A percentile compares a stretch with the other conserved stretches of the same genome.
Conservation (phyloP, 163 green algal genomes). For the Prototheca wickerhamii region DNA sequence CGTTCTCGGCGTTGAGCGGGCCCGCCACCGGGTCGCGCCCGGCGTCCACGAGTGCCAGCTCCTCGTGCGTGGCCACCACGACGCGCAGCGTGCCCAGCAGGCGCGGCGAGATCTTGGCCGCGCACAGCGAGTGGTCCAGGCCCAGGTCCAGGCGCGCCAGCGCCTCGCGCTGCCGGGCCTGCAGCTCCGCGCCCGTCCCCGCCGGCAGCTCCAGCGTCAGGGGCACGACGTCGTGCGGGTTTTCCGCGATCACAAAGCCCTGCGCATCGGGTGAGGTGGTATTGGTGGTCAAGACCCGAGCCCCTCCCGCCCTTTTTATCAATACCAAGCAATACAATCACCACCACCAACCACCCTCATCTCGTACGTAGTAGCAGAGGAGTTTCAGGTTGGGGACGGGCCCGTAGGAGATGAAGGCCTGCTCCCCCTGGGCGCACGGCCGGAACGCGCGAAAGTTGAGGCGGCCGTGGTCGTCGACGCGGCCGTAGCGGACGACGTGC, state of each 20-base stretch:
- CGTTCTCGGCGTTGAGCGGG: slow-evolving; percentile 14
- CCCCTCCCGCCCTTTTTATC: background rate
- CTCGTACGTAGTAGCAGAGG: slow-evolving; percentile 34
- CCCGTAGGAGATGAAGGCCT: slow-evolving; percentile 64
- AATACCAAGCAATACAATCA: background rate
- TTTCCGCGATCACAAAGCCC: slow-evolving; percentile 48
- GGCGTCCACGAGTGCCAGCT: slow-evolving; percentile 12
- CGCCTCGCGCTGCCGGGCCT: background rate
- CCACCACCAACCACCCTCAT: background rate
- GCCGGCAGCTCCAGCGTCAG: slow-evolving; percentile 24
- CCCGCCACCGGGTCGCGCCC: background rate
- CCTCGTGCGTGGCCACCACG: slow-evolving; percentile 12
- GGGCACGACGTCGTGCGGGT: slow-evolving; percentile 52
- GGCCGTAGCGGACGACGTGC: slow-evolving; percentile 58
- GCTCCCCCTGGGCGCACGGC: slow-evolving; percentile 24
- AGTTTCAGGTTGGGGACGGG: slow-evolving; percentile 61
- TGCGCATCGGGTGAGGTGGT: background rate
- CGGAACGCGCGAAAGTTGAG: slow-evolving; percentile 45
- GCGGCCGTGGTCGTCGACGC: slow-evolving; percentile 23
- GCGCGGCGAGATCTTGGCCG: slow-evolving; percentile 9
- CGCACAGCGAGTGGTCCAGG: slow-evolving; percentile 23
- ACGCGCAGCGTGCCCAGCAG: slow-evolving; percentile 27
- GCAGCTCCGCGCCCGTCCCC: slow-evolving; percentile 1
- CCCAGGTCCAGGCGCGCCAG: slow-evolving; percentile 6
- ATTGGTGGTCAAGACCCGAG: slow-evolving; percentile 5